These are phyloP conservation scores for Oryza glumipatula DNA, from an alignment of 176 grass and related monocot genomes.

Conservation along the genomic window DNA sequence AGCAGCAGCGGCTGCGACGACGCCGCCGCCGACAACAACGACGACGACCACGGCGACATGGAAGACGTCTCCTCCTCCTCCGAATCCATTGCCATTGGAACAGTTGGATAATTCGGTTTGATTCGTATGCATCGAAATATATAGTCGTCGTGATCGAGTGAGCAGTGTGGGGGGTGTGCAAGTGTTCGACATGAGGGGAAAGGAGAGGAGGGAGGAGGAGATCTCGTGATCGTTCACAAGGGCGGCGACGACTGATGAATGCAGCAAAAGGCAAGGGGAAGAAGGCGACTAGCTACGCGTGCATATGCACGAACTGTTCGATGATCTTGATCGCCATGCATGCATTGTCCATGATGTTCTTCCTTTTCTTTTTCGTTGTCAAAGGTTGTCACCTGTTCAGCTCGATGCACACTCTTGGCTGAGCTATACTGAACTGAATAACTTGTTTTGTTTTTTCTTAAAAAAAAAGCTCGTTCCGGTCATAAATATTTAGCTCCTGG, in stretches of 20 bases:
- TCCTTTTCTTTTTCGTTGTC: background rate
- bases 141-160: slow-evolving; percentile 24
- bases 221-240: slow-evolving; percentile 52
- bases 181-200: background rate
- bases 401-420: background rate
- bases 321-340: background rate
- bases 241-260: slow-evolving; percentile 34
- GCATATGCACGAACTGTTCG: background rate
- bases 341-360: background rate
- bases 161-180: background rate
- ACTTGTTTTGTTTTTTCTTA: too few relatives aligned
- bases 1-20: slow-evolving; percentile 60
- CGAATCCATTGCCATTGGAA: background rate
- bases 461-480: too few relatives aligned
- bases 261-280: slow-evolving; percentile 1
- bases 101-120: background rate
- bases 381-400: background rate
- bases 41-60: background rate
- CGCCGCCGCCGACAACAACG: background rate
- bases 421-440: background rate
- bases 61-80: background rate
- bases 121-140: background rate
- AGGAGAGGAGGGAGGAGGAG: slow-evolving; percentile 33
- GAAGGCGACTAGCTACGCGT: background rate
- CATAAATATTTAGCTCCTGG: too few relatives aligned